phyloP scores from a whole-genome alignment of 257 asterid species.

The Echium plantagineum region DNA sequence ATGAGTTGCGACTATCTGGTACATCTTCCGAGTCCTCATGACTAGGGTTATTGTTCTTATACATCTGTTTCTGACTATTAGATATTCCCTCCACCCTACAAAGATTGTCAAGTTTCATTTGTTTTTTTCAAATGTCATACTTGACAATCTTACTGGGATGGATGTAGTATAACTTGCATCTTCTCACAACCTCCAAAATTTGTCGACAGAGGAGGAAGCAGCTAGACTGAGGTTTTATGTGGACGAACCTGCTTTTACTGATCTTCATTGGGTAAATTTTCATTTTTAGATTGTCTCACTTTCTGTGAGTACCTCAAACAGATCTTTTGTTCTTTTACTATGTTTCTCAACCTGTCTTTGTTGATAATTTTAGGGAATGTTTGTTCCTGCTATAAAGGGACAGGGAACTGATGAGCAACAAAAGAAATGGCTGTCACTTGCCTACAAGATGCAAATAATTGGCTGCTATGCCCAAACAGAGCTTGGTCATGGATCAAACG shows the following conservation, averaged over 20 bases:
- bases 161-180: neutral
- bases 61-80: neutral
- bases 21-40: neutral
- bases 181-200: conserved; percentile 7
- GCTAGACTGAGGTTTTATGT: conserved; percentile 52
- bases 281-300: neutral
- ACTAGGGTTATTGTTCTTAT: neutral
- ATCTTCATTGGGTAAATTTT: conserved; percentile 87
- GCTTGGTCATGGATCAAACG: conserved; percentile 99
- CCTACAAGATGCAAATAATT: conserved; percentile 92
- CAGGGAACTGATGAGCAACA: conserved; percentile 95
- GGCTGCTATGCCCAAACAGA: conserved; percentile 99
- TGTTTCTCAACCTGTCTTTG: conserved; percentile 10
- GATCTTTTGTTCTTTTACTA: neutral
- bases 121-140: too few relatives aligned
- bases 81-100: neutral
- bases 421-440: conserved; percentile 77
- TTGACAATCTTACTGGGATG: neutral
- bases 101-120: too few relatives aligned
- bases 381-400: conserved; percentile 84
- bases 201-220: conserved; percentile 80
- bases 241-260: conserved; percentile 92
- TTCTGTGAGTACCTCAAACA: too few relatives aligned
- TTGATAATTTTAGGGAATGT: conserved; percentile 68
- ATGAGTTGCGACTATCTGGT: conserved; percentile 73